These are phyloP conservation scores for Rhododendron simsii DNA, from an alignment of 148 eudicot genomes.

Conservation along the genomic window DNA sequence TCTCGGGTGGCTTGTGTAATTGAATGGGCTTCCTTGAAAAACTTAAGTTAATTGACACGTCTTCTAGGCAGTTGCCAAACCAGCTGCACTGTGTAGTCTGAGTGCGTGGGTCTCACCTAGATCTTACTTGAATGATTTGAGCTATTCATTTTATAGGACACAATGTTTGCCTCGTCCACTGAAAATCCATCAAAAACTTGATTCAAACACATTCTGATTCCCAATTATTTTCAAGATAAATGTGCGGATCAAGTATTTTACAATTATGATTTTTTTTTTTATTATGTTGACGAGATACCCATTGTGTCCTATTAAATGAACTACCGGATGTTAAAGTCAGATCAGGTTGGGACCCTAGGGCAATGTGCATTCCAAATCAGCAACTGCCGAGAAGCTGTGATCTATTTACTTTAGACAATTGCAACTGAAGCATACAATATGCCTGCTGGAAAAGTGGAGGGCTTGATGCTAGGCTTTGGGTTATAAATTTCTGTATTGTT, in stretches of 20 bases:
- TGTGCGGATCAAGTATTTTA: not conserved
- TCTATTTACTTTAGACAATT: not conserved
- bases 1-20: not conserved
- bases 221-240: not conserved
- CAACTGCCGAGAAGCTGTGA: not conserved
- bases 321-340: not conserved
- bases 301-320: not conserved
- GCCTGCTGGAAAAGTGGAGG: not conserved
- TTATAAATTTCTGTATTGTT: not conserved
- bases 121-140: not conserved
- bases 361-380: not conserved
- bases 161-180: not conserved
- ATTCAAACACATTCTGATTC: not conserved
- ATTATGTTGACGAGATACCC: not conserved
- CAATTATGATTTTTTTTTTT: not conserved
- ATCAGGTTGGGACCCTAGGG: not conserved
- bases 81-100: not conserved
- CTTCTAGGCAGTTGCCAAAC: not conserved
- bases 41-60: not conserved
- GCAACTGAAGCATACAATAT: not conserved
- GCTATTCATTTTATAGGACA: not conserved
- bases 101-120: not conserved
- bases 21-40: not conserved
- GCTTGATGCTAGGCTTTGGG: not conserved
- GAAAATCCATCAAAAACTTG: not conserved